phyloP scores from a whole-genome alignment of 2,329 filamentous ascomycete species.

The Ophiostoma ulmi region DNA sequence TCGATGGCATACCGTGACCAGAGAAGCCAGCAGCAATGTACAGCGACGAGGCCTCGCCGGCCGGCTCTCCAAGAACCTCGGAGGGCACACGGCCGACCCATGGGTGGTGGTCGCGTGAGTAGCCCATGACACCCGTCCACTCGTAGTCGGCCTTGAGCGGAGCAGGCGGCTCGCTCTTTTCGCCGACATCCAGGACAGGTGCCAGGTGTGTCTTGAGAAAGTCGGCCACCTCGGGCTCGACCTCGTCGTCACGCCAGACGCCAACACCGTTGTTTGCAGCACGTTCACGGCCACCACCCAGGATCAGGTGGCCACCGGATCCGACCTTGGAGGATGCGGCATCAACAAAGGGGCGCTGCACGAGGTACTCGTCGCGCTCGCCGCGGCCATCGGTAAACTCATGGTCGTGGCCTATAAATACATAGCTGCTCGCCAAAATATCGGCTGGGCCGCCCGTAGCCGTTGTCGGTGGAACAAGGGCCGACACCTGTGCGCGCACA shows the following conservation, averaged over 20 bases:
- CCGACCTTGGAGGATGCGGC: not conserved
- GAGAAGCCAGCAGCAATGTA: constrained; percentile 64
- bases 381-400: constrained; percentile 26
- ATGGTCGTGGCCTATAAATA: constrained; percentile 48
- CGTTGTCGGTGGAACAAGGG: constrained; percentile 52
- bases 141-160: constrained; percentile 52
- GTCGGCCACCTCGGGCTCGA: constrained; percentile 43
- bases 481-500: constrained; percentile 66
- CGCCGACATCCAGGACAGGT: constrained; percentile 40
- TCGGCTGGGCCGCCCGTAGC: constrained; percentile 4
- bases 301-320: constrained; percentile 55
- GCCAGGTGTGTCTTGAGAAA: constrained; percentile 50
- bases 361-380: constrained; percentile 63
- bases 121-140: constrained; percentile 81
- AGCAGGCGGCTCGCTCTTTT: constrained; percentile 18
- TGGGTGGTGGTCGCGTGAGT: constrained; percentile 59
- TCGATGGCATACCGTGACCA: constrained; percentile 72
- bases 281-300: constrained; percentile 63
- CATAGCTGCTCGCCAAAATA: constrained; percentile 55
- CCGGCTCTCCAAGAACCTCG: constrained; percentile 27
- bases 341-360: constrained; percentile 53
- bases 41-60: constrained; percentile 32
- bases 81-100: constrained; percentile 66
- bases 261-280: constrained; percentile 44
- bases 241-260: constrained; percentile 35